Base-by-base conservation (phyloP, 1,139 yeast genomes). In the Ashbya aceris region DNA sequence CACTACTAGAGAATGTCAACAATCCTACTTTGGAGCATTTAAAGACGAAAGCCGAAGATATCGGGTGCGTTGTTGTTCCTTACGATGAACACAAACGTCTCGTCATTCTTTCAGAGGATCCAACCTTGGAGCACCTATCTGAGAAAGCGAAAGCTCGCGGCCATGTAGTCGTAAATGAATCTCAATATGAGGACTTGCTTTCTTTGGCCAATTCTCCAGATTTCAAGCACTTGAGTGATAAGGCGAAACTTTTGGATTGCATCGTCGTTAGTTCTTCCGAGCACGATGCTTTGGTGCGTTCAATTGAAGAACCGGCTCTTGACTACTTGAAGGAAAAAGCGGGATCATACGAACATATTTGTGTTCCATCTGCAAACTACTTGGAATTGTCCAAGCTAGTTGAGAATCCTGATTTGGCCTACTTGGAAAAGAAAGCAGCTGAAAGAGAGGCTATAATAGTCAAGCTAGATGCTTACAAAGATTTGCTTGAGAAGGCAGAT, bases 341-440 rank as follows among this genome's bases (percentile, higher is more conserved):
- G 8, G 61, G 55, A 12, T 53, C 60, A 14, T 54, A 57, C n/a
- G 33, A 37, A 10, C 40, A 41, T 20, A 30, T 29, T 11, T 30
- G 37, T 12, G 33, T 45, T 13, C 33, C 45, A 13, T 13, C 6
- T 3, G 27, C 17, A 8, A 48, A 46, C 14, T 42, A 44, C 28
- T 33, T 37, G 13, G 7, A 34, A 9, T 17, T 37, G n/a, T n/a
- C 10, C 8, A 41, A 42, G 4, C 57, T 51, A 33, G 59, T 58
- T n/a, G 54, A 49, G 9, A 33, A 44, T 8, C 71, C 72, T 27
- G 35, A 47, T 11, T 33, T 52, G 11, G 63, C 56, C 1, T 56
- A 50, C 34, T 35, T 60, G 30, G 37, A 45, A 13, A 42, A 46
- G 4, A 54, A 55, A 35, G 62, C 65, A 5, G 44, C 9, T 36